Evolutionary conservation across 305 asterid species (phyloP), one percentile per base, ranked within the genome.

Genomic region (Fraxinus sp.): DNA sequence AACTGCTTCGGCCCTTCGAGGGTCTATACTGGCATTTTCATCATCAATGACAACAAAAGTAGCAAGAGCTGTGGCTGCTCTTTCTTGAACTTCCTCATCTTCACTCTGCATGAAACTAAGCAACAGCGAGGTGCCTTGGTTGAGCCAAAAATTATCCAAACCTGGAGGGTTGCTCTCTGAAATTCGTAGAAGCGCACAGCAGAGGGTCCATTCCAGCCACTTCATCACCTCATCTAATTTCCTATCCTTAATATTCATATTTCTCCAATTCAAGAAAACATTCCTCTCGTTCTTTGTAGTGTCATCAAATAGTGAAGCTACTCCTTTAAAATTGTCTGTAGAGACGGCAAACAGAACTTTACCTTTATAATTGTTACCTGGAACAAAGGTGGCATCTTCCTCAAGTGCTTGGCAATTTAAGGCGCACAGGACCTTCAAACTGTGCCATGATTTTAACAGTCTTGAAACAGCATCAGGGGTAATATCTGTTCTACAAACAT

Each of bases 11-110:
- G 98, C 98, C 87, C 97, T 88, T 88, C 89, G 89, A 79, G 92
- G 88, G 81, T 95, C 95, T 36, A 93, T 90, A 84, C 88, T 90
- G 55, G 95, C 92, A 88, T 90, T 95, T 88, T 92, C 99, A 82
- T 95, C 97, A 79, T 94, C 98, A 43, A 89, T 91, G 86, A 92
- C 93, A 20, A 93, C 96, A 87, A 93, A 95, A 73, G 93, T 94
- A 70, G 97, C 97, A 79, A 94, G 92, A 85, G 96, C 94, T 2
- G 93, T 91, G 76, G 98, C 99, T 46, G 97, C 97, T 87, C 96
- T 89, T 88, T 94, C 99, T 89, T 93, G 96, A 86, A 95, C 97
- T 88, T 94, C 99, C 89, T 93, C 98, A 62, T 90, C 91, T 9
- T 87, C 62, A 81, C 98, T 95, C 90, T 88, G 97, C 96, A 92